phyloP scores from a whole-genome alignment of 345 rosid species.

The Citrus medica region DNA sequence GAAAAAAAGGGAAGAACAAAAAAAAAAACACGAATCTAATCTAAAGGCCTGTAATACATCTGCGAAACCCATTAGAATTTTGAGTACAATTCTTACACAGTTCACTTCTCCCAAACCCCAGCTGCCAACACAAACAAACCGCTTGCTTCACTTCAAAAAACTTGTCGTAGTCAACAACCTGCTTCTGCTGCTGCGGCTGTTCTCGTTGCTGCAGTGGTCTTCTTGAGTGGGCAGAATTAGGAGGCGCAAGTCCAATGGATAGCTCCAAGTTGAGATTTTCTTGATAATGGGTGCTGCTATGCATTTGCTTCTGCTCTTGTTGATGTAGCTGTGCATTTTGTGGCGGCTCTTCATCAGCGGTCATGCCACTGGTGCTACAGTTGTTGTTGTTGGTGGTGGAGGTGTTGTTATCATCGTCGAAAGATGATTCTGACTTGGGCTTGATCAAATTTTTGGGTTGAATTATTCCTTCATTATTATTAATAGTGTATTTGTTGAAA shows the following conservation, averaged over 20 bases:
- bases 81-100: constrained; percentile 40
- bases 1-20: background rate
- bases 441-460: background rate
- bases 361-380: constrained; percentile 50
- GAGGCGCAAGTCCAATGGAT: constrained; percentile 34
- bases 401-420: constrained; percentile 25
- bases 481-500: background rate
- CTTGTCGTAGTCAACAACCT: background rate
- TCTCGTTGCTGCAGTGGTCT: constrained; percentile 8
- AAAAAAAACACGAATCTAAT: background rate
- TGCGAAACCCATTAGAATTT: constrained; percentile 24
- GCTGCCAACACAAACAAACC: constrained; percentile 48
- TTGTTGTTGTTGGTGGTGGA: constrained; percentile 27
- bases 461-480: background rate
- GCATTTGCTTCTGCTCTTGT: background rate
- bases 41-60: constrained; percentile 20
- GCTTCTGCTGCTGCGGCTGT: background rate
- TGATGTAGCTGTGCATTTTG: background rate
- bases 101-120: constrained; percentile 37
- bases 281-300: background rate
- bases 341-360: constrained; percentile 50
- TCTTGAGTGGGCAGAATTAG: constrained; percentile 47
- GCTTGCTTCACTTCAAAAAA: constrained; percentile 13
- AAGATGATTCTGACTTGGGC: constrained; percentile 23
- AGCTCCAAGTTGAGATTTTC: constrained; percentile 46